phyloP scores from a whole-genome alignment of 768 basidiomycete genomes.

The Russula emetica region DNA sequence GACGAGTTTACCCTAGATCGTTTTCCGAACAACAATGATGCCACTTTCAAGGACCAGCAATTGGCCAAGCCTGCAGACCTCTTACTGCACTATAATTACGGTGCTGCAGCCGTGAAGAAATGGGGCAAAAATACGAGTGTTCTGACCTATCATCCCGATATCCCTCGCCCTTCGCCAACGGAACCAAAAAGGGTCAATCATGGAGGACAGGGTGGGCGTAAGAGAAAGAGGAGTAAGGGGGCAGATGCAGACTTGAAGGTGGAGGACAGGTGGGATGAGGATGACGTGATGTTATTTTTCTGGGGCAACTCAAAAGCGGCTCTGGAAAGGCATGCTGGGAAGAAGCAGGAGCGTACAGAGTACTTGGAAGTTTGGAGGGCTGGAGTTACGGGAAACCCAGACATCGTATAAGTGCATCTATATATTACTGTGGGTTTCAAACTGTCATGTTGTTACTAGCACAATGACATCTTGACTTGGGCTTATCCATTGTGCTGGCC shows the following conservation, averaged over 20 bases:
- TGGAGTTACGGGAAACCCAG: too few species aligned
- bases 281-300: not conserved
- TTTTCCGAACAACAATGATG: not conserved
- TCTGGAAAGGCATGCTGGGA: not conserved
- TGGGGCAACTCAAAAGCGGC: not conserved
- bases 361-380: too few species aligned
- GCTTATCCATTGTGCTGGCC: too few species aligned
- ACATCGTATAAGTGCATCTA: too few species aligned
- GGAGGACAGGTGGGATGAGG: not conserved
- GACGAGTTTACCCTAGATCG: not conserved
- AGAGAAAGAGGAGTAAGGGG: not conserved
- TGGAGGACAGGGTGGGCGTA: too few species aligned
- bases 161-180: not conserved
- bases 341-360: too few species aligned
- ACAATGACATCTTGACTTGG: too few species aligned
- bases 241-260: not conserved
- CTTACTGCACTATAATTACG: not conserved
- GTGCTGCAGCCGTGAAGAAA: not conserved
- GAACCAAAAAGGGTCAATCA: not conserved
- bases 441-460: too few species aligned
- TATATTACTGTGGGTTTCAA: too few species aligned
- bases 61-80: not conserved
- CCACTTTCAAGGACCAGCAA: not conserved
- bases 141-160: not conserved
- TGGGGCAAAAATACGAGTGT: not conserved